A percentile compares a stretch with the other conserved stretches of the same genome.
These are phyloP conservation scores for Takashimella tepidaria DNA, from an alignment of 1,284 basidiomycete genomes.

Conservation along the genomic window DNA sequence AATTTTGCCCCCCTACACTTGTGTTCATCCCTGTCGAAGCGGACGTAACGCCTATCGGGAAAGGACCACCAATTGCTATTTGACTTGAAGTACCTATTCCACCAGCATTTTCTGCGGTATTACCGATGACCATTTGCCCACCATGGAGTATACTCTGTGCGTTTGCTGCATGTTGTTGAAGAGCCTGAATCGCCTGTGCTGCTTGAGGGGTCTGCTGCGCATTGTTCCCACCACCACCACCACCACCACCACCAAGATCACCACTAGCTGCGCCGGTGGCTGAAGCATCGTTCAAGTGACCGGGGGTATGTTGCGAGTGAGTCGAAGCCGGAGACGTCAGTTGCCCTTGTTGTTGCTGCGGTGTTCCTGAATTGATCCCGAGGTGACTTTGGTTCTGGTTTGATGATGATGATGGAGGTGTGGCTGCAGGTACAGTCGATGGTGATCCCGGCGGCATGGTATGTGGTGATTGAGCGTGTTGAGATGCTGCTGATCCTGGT, in stretches of 20 bases:
- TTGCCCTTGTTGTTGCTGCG: constrained; percentile 17
- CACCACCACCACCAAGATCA: too few species aligned
- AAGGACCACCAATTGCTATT: not conserved
- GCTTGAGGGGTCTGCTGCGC: constrained; percentile 13
- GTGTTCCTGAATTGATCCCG: constrained; percentile 2
- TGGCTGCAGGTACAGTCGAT: constrained; percentile 3
- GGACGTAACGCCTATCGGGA: not conserved
- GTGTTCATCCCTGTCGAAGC: constrained; percentile 5
- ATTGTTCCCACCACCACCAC: too few species aligned
- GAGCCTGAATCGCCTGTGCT: constrained; percentile 16
- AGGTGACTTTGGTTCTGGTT: too few species aligned
- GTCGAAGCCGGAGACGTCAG: not conserved
- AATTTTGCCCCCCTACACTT: constrained; percentile 12
- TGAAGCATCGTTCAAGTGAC: constrained; percentile 10
- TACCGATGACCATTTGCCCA: constrained; percentile 7
- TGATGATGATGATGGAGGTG: constrained; percentile 7
- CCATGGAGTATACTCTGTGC: constrained; percentile 13
- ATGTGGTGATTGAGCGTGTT: constrained; percentile 32
- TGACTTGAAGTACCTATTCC: not conserved
- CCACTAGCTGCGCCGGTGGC: too few species aligned
- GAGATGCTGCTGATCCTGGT: constrained; percentile 37
- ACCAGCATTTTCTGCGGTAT: too few species aligned
- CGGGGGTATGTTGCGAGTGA: not conserved
- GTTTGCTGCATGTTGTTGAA: constrained; percentile 21
- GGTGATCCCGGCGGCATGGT: constrained; percentile 18